Conservation (phyloP, 1,284 basidiomycete species). For the Chiua sp. region DNA sequence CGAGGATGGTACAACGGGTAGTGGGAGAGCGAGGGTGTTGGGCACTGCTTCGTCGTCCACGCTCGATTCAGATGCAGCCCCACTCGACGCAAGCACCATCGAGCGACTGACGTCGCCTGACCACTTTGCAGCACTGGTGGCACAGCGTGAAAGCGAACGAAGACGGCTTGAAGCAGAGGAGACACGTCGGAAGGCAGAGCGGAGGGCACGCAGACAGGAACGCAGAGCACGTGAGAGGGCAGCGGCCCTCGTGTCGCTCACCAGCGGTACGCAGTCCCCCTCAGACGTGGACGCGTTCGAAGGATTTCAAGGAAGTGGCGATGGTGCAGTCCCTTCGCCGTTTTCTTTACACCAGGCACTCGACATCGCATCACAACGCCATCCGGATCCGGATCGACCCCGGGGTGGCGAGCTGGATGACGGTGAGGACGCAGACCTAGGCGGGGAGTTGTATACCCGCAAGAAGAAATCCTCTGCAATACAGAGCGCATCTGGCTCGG, state of each 20-base stretch:
- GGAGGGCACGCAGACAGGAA: slow-evolving; percentile 48
- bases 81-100: slow-evolving; percentile 60
- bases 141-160: slow-evolving; percentile 39
- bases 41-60: slow-evolving; percentile 52
- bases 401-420: slow-evolving; percentile 32
- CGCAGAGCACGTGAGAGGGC: slow-evolving; percentile 44
- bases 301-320: slow-evolving; percentile 60
- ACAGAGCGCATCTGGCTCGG: slow-evolving; percentile 50
- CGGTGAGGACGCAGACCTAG: slow-evolving; percentile 63
- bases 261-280: slow-evolving; percentile 20
- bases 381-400: background rate
- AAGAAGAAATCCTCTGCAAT: slow-evolving; percentile 36
- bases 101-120: slow-evolving; percentile 47
- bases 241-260: slow-evolving; percentile 46
- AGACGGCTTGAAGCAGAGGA: slow-evolving; percentile 42
- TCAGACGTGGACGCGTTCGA: slow-evolving; percentile 49
- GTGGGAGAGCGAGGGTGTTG: slow-evolving; percentile 17
- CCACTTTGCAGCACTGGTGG: slow-evolving; percentile 35
- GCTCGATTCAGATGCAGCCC: slow-evolving; percentile 70
- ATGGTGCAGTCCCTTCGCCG: background rate
- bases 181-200: slow-evolving; percentile 50
- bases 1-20: slow-evolving; percentile 31
- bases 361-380: background rate
- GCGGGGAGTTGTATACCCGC: slow-evolving; percentile 57
- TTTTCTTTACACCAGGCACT: background rate